These are phyloP conservation scores for Neostapfia colusana DNA, from an alignment of 176 grass and related monocot genomes.

Conservation along the genomic window DNA sequence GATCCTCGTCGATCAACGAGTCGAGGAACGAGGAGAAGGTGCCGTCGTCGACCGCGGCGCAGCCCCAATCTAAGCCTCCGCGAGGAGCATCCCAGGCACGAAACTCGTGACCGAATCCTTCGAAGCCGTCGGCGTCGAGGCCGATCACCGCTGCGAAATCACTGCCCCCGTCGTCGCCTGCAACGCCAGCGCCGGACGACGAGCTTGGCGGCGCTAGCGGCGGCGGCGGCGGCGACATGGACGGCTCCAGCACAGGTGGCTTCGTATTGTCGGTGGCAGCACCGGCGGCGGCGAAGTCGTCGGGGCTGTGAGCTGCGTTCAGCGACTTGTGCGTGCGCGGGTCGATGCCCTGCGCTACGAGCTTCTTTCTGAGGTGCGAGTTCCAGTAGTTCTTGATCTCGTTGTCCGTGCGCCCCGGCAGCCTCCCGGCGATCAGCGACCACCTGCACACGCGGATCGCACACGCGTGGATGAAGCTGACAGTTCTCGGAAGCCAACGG, in stretches of 20 bases:
- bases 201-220: neutral
- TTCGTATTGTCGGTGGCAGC: neutral
- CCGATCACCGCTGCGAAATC: conserved; percentile 27
- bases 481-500: too few relatives aligned
- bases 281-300: neutral
- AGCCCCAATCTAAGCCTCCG: conserved; percentile 27
- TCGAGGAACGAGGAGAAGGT: conserved; percentile 64
- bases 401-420: conserved; percentile 81
- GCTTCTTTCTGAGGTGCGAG: conserved; percentile 79
- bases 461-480: neutral
- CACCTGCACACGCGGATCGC: conserved; percentile 41
- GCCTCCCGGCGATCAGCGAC: conserved; percentile 74
- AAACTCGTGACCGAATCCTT: conserved; percentile 26
- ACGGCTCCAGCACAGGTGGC: neutral
- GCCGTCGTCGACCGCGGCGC: conserved; percentile 41
- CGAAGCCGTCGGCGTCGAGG: conserved; percentile 30
- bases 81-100: neutral
- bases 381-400: conserved; percentile 96
- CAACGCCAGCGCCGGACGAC: conserved; percentile 10
- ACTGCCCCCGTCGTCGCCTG: neutral
- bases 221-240: neutral
- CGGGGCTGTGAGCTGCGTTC: neutral
- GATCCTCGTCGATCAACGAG: conserved; percentile 47
- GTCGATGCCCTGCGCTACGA: conserved; percentile 66
- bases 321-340: conserved; percentile 66